Evolutionary conservation across 768 basidiomycete species (phyloP).

Genomic region (Phanerochaete sordida): DNA sequence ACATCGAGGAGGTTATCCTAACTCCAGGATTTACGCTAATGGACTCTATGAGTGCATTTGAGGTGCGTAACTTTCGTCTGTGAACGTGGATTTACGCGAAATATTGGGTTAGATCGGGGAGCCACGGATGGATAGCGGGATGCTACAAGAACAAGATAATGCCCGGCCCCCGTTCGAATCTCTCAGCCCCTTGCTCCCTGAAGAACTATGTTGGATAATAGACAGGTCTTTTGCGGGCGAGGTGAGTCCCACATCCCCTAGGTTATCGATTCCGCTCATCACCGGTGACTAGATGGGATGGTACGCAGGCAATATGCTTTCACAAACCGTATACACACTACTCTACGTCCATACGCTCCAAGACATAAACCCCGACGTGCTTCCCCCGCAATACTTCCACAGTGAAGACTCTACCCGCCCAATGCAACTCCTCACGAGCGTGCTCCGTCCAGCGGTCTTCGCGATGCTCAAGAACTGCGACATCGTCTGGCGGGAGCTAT

Average conservation of each 20-base stretch:
- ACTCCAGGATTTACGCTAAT: slow-evolving; percentile 69
- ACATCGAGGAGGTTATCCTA: slow-evolving; percentile 57
- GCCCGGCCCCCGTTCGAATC: slow-evolving; percentile 57
- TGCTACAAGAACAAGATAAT: slow-evolving; percentile 39
- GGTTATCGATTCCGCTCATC: slow-evolving; percentile 11
- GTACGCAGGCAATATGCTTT: slow-evolving; percentile 81
- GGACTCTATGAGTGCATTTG: slow-evolving; percentile 93
- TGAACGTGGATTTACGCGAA: neutral
- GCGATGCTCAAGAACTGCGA: slow-evolving; percentile 81
- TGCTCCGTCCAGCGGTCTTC: slow-evolving; percentile 63
- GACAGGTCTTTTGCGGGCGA: slow-evolving; percentile 78
- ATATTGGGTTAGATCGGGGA: slow-evolving; percentile 69
- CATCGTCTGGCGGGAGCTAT: slow-evolving; percentile 76
- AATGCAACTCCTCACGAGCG: slow-evolving; percentile 58
- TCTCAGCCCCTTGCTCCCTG: slow-evolving; percentile 56
- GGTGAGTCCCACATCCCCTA: slow-evolving; percentile 38
- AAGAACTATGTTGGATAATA: slow-evolving; percentile 87
- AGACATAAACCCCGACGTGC: slow-evolving; percentile 56
- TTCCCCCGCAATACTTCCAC: slow-evolving; percentile 23
- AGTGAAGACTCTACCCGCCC: slow-evolving; percentile 46
- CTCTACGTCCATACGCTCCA: slow-evolving; percentile 65
- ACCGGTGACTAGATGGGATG: slow-evolving; percentile 66
- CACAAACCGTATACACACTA: slow-evolving; percentile 81
- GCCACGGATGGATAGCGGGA: slow-evolving; percentile 83
- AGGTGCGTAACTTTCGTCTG: slow-evolving; percentile 47